A percentile compares a stretch with the other conserved stretches of the same genome.
Evolutionary conservation across 768 basidiomycete species (phyloP).

Genomic region (Mycena venus): DNA sequence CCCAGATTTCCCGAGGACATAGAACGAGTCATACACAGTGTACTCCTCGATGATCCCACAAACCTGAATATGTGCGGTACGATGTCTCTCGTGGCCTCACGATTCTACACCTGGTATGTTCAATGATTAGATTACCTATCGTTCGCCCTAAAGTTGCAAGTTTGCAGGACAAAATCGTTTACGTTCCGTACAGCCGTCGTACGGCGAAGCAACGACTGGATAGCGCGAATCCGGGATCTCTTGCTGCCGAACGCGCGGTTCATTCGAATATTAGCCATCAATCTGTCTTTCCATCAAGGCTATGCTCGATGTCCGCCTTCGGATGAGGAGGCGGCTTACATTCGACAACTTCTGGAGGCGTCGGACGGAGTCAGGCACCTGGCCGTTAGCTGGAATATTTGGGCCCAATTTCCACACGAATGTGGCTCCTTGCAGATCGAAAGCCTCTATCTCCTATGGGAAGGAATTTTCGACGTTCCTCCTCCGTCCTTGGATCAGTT

Average conservation of each 20-base stretch:
- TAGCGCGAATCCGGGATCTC: not conserved
- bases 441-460: conserved; percentile 17
- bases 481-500: not conserved
- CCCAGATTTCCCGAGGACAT: no score
- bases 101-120: not conserved
- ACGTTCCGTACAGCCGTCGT: not conserved
- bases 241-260: not conserved
- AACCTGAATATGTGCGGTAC: no score
- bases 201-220: not conserved
- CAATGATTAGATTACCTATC: not conserved
- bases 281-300: not conserved
- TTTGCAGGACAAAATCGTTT: not conserved
- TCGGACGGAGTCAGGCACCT: not conserved
- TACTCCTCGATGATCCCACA: no score
- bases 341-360: not conserved
- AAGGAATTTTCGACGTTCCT: not conserved
- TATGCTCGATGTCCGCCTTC: not conserved
- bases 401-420: not conserved
- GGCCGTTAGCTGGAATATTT: conserved; percentile 2
- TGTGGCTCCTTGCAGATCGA: not conserved
- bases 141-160: no score
- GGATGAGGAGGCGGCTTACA: not conserved
- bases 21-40: no score
- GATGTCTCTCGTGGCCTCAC: no score
- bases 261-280: not conserved